Evolutionary conservation across 1,284 basidiomycete genomes (phyloP), one percentile per base, ranked within the genome.

Genomic region (Marasmius fiardii): DNA sequence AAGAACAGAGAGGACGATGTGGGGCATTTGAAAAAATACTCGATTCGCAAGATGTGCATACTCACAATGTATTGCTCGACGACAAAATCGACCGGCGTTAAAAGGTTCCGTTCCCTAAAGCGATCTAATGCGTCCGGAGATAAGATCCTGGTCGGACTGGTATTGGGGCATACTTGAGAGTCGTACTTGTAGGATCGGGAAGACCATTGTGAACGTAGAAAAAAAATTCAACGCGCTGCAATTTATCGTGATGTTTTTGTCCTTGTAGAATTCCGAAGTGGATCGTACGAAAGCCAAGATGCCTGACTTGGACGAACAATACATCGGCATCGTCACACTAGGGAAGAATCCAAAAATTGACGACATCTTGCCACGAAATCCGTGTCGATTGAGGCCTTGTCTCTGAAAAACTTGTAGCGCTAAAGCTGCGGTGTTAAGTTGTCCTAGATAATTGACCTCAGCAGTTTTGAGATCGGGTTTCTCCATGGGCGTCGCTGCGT

Each of bases 401-500:
- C 61, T 56, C 54, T 64, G 61, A 43, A 64, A 62, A 7, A 60
- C 60, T 45, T 64, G 63, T 4, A 64, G 48, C 3, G 63, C 63
- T 4, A 64, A 55, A 47, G 63, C 52, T 1, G 63, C 63, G n/a
- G 63, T 64, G 51, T 64, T 56, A 18, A 64, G 45, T 35, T 62
- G 63, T 11, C 63, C 63, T 23, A 49, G 56, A n/a, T 62, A 56
- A 34, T 61, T 58, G 16, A 62, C 56, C 18, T 61, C 47, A 2
- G 57, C 35, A 1, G 63, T 62, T 2, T 28, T 34, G 16, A 58
- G 50, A 26, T 64, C 51, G 1, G 61, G 61, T 33, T 62, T 62
- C 28, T 48, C 52, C 16, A 62, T 47, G 56, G 50, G 37, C 16
- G 61, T 24, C 12, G 7, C 24, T 8, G 6, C 51, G 33, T 61